phyloP scores from a whole-genome alignment of 73 alveolate species.

The Durusdinium trenchii region DNA sequence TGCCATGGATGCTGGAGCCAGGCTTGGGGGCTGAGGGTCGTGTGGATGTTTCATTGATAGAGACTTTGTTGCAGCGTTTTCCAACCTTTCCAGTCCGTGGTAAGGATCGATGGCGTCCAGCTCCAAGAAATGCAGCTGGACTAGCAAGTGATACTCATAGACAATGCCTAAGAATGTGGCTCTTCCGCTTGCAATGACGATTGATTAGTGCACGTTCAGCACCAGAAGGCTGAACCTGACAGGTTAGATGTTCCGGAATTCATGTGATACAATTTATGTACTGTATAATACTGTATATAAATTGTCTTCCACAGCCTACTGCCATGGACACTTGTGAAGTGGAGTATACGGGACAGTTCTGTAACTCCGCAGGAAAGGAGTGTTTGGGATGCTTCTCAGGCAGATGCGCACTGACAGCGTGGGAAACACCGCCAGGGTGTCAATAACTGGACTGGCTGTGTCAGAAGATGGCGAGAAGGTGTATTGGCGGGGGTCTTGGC shows the following conservation, averaged over 20 bases:
- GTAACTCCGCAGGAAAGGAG: neutral
- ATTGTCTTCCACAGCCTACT: neutral
- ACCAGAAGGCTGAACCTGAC: too few species aligned
- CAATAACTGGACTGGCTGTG: conserved; percentile 62
- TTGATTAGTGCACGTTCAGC: too few species aligned
- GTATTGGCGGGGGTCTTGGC: conserved; percentile 6
- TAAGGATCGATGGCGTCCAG: conserved; percentile 61
- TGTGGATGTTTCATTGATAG: too few species aligned
- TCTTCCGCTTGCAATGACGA: too few species aligned
- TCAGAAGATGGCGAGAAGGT: neutral
- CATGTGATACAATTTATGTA: too few species aligned
- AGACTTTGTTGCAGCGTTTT: too few species aligned
- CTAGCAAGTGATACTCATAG: too few species aligned
- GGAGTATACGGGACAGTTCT: neutral
- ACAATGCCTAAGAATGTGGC: too few species aligned
- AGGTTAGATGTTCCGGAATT: too few species aligned
- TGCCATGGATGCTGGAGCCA: conserved; percentile 32
- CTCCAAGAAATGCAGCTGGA: conserved; percentile 53
- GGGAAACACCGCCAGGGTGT: neutral
- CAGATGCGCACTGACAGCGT: neutral
- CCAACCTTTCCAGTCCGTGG: too few species aligned
- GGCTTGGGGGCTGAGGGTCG: neutral
- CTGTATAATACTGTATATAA: too few species aligned
- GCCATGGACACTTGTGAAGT: too few species aligned
- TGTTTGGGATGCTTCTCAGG: neutral